These are phyloP conservation scores for Piedraia hortae DNA, from an alignment of 2,329 filamentous ascomycete species.

Conservation along the genomic window DNA sequence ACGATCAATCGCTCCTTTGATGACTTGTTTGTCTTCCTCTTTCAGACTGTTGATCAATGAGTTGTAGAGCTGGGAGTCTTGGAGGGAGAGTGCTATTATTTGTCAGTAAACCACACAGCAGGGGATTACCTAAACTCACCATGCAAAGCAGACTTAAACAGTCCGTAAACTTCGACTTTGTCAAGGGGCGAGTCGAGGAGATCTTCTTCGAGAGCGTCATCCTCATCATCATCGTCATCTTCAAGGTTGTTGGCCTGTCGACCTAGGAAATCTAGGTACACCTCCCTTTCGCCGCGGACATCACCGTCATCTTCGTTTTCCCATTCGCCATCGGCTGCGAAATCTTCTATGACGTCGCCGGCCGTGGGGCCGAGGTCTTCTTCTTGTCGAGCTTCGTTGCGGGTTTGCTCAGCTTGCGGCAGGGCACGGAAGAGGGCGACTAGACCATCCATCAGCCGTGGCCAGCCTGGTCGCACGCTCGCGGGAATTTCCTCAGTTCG, in stretches of 20 bases:
- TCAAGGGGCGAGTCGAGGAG: slow-evolving; percentile 83
- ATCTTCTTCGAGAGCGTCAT: slow-evolving; percentile 76
- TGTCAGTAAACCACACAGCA: slow-evolving; percentile 1
- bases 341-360: slow-evolving; percentile 43
- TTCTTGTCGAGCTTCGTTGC: slow-evolving; percentile 68
- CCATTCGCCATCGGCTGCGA: slow-evolving; percentile 47
- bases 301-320: slow-evolving; percentile 34
- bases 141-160: slow-evolving; percentile 60
- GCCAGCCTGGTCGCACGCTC: slow-evolving; percentile 92
- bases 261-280: slow-evolving; percentile 87
- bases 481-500: slow-evolving; percentile 55
- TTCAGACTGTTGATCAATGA: slow-evolving; percentile 53
- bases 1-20: slow-evolving; percentile 51
- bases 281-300: slow-evolving; percentile 66
- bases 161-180: slow-evolving; percentile 75
- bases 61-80: slow-evolving; percentile 70
- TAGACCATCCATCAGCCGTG: slow-evolving; percentile 63
- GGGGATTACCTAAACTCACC: slow-evolving; percentile 31
- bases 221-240: slow-evolving; percentile 42
- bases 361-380: slow-evolving; percentile 56
- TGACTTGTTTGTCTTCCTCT: slow-evolving; percentile 51
- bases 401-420: slow-evolving; percentile 64
- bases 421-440: slow-evolving; percentile 79
- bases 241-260: slow-evolving; percentile 31
- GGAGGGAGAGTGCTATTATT: slow-evolving; percentile 39